Evolutionary conservation across 306 rosid genomes (phyloP).

Genomic region (Astragalus glycyphyllos): DNA sequence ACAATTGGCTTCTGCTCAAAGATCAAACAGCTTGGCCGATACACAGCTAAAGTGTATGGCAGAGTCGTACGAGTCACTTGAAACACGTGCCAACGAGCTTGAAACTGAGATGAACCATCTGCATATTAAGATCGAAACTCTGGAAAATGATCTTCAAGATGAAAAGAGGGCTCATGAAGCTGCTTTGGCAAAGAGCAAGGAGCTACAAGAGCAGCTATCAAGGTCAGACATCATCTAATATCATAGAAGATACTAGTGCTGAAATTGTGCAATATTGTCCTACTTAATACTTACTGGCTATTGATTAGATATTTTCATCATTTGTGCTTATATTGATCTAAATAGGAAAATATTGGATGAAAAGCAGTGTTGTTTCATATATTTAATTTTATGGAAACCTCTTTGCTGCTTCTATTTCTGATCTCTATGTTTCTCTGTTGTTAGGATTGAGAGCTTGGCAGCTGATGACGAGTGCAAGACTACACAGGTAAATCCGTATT

Average conservation of each 20-base stretch:
- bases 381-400: slow-evolving; percentile 1
- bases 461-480: slow-evolving; percentile 60
- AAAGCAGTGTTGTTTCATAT: slow-evolving; percentile 23
- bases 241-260: not conserved
- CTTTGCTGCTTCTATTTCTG: slow-evolving; percentile 36
- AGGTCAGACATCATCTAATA: slow-evolving; percentile 59
- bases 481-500: slow-evolving; percentile 64
- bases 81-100: slow-evolving; percentile 72
- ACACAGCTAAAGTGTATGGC: slow-evolving; percentile 99
- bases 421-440: slow-evolving; percentile 37
- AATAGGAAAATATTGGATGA: slow-evolving; percentile 15
- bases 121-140: slow-evolving; percentile 60
- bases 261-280: slow-evolving; percentile 25
- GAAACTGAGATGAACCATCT: slow-evolving; percentile 73
- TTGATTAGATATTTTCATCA: slow-evolving; percentile 20
- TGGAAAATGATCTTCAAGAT: slow-evolving; percentile 77
- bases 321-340: slow-evolving; percentile 28
- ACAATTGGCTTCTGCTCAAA: slow-evolving; percentile 76
- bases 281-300: slow-evolving; percentile 11
- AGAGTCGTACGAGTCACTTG: slow-evolving; percentile 93
- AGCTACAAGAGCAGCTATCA: slow-evolving; percentile 77
- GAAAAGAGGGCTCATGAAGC: slow-evolving; percentile 78
- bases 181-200: slow-evolving; percentile 67
- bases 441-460: slow-evolving; percentile 65
- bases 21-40: slow-evolving; percentile 86